Percentiles rank a stretch among this genome's conserved stretches.
Evolutionary conservation across 345 rosid species (phyloP).

Genomic region (Gossypium anomalum): DNA sequence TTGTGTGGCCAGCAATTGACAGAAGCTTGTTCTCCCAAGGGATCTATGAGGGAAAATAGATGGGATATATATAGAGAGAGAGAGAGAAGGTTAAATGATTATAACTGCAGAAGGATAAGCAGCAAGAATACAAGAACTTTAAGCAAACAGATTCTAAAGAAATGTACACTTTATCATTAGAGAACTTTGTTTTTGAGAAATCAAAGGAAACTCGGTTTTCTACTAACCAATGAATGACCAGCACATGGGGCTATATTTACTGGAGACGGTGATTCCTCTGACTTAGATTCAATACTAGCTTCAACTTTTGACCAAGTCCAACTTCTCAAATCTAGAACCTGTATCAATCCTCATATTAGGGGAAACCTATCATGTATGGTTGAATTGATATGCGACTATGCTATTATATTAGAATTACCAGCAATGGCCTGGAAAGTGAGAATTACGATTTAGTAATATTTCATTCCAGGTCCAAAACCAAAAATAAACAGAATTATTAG

Average conservation of each 20-base stretch:
- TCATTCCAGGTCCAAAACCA: not conserved
- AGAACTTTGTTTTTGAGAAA: slow-evolving; percentile 19
- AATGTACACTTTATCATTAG: slow-evolving; percentile 16
- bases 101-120: slow-evolving; percentile 19
- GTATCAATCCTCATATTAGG: slow-evolving; percentile 31
- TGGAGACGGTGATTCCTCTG: slow-evolving; percentile 48
- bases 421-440: not conserved
- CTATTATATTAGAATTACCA: not conserved
- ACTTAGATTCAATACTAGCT: slow-evolving; percentile 52
- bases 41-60: slow-evolving; percentile 46
- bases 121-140: slow-evolving; percentile 21
- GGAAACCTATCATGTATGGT: slow-evolving; percentile 4
- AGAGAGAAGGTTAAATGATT: not conserved
- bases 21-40: slow-evolving; percentile 90
- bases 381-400: not conserved
- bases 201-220: slow-evolving; percentile 13
- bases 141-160: slow-evolving; percentile 19
- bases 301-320: slow-evolving; percentile 96
- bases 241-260: slow-evolving; percentile 68
- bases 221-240: slow-evolving; percentile 95
- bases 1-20: slow-evolving; percentile 90
- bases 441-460: not conserved
- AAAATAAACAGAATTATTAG: not conserved
- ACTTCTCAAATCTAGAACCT: slow-evolving; percentile 92
- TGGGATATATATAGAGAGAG: not conserved